Base-by-base conservation (phyloP, 1,284 basidiomycete genomes). In the Malassezia slooffiae region DNA sequence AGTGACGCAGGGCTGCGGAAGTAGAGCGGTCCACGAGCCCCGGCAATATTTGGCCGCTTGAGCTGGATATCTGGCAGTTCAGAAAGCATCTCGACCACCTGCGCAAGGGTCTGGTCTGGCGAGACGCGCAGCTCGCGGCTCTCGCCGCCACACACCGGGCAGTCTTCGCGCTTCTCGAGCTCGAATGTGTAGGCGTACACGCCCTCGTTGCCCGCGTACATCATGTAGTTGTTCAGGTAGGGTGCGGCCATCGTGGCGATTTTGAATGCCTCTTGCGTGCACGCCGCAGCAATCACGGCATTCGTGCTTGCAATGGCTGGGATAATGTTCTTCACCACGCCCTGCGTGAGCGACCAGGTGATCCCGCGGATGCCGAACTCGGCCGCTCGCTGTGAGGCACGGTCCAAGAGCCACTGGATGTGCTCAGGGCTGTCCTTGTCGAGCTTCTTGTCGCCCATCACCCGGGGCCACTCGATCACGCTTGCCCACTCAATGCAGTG, bases 401-500 rank as follows among this genome's bases (percentile, higher is more conserved):
- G 72, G 36, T 78, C 78, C 70, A 84, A 93, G 20, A 97, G 72
- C 93, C 93, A 99, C 39, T 80, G 77, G 51, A 99, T 97, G 65
- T 97, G 85, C 36, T 96, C 90, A 1, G 91, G 88, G 64, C 96
- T 82, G 68, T 99, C 93, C 9, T 55, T 62, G 47, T 69, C 64
- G 24, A 69, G 47, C 37, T 67, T 67, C 35, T 64, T 58, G 17
- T 62, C 66, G 27, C 26, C 30, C 8, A n/a, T 27, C 1, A 88
- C 80, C 26, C 80, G 79, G 4, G 91, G 91, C 93, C 93, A 99
- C 71, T 99, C 90, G 26, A 99, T 75, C n/a, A 97, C 90, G 35
- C 85, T 90, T 0, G 93, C 93, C 91, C 93, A 99, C 72, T 97
- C 93, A 66, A 99, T 96, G 67, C 93, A 97, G 69, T 99, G 93